Conservation (phyloP, 2,329 filamentous ascomycete genomes). For the Sporothrix mexicana region DNA sequence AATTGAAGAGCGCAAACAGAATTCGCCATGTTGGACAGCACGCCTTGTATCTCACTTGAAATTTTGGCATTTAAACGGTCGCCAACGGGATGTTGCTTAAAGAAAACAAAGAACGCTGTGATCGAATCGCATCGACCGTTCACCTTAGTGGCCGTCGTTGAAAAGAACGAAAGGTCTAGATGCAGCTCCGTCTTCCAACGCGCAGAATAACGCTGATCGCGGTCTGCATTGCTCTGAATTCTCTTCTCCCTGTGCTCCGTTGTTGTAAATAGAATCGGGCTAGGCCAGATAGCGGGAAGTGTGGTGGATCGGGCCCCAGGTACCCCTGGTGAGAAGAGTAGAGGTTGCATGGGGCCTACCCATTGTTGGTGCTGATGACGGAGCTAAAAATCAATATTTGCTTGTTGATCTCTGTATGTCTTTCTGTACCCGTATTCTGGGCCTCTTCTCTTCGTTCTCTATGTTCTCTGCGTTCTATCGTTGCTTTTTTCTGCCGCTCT, state of each 20-base stretch:
- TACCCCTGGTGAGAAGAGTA: neutral
- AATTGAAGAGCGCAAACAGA: neutral
- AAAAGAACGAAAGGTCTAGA: neutral
- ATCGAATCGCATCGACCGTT: conserved; percentile 1
- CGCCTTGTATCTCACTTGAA: too few relatives aligned
- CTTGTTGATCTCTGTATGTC: neutral
- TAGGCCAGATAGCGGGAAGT: conserved; percentile 8
- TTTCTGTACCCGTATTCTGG: neutral
- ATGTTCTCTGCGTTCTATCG: neutral
- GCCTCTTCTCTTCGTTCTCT: neutral
- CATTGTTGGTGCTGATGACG: neutral
- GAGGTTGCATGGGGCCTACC: neutral
- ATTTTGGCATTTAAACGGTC: neutral
- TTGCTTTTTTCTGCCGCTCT: neutral
- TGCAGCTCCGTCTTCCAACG: conserved; percentile 3
- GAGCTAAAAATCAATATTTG: conserved; percentile 4
- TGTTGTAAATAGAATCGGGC: conserved; percentile 24
- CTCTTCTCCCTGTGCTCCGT: neutral
- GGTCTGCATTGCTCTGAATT: neutral
- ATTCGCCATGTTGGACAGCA: neutral
- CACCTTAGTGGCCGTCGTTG: neutral
- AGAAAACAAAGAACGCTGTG: neutral
- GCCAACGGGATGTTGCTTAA: neutral
- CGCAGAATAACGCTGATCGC: neutral
- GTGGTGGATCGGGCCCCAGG: conserved; percentile 5